Base-by-base conservation (phyloP, 345 rosid species). In the Schrenkiella parvula region DNA sequence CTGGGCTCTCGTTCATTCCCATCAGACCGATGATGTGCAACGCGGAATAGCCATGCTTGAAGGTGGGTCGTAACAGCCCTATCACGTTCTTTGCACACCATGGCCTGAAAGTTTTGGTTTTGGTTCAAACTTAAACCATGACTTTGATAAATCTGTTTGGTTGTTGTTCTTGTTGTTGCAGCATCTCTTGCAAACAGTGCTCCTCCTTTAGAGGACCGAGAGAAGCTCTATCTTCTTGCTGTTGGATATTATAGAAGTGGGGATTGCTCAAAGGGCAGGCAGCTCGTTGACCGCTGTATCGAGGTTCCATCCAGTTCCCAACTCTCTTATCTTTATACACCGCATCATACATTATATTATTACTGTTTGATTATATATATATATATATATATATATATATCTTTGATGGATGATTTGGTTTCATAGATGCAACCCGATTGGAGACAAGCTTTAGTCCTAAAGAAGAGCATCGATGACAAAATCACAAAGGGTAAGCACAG, bases 1-100 rank as follows among this genome's bases (percentile, higher is more conserved):
- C 0, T 91, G 97, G 97, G 89, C 93, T 19, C 96, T 91, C 51
- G 96, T 87, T 77, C 97, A 91, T 79, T 91, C 97, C 5, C 80
- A 77, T 63, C 84, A 84, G 64, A 21, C 78, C 2, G 97, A 88
- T 74, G 91, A 91, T 59, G 87, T 87, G 41, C 95, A 88, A 72
- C 92, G 95, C 4, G 97, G 95, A 50, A 86, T 86, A 28, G 95
- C 86, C 42, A 84, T 91, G 97, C 88, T 91, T 76, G 91, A 91
- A 81, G 85, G 93, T 90, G 64, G 23, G 14, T 12, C 3, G 3
- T 8, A 52, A 3, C 4, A 17, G 0, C 10, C 54, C 2, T 52
- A 37, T 19, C 26, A 57, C 8, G 0, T 43, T 72, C 34, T 54
- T 22, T 73, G n/a, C 12, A 21, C 23, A 29, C 17, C 18, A 50